Percentiles rank a stretch among this genome's conserved stretches.
Conservation (phyloP, 2,329 filamentous ascomycete species). For the Fusarium xylarioides region DNA sequence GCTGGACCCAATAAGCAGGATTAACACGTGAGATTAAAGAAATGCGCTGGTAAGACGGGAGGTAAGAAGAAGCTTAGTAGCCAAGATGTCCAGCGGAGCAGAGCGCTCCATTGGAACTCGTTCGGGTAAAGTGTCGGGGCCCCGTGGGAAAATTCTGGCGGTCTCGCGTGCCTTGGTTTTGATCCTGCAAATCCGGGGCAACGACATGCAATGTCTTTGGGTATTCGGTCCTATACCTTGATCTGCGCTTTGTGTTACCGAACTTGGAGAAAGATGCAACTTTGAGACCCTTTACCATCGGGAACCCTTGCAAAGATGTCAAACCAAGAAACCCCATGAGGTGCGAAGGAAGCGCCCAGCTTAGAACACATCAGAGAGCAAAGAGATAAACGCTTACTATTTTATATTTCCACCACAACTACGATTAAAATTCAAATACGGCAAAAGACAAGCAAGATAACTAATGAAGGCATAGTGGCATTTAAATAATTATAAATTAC, state of each 20-base stretch:
- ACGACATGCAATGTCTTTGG: neutral
- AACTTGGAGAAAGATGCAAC: too few relatives aligned
- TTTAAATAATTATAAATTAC: too few relatives aligned
- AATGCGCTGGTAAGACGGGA: neutral
- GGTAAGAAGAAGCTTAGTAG: neutral
- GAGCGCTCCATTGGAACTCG: neutral
- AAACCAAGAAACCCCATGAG: too few relatives aligned
- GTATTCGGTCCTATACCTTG: neutral
- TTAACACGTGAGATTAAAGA: neutral
- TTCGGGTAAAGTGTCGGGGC: neutral
- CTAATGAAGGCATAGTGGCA: too few relatives aligned
- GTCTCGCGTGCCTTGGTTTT: neutral
- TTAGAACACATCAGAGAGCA: too few relatives aligned
- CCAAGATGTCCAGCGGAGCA: neutral
- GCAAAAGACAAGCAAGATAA: too few relatives aligned
- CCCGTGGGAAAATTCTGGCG: neutral
- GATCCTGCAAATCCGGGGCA: neutral
- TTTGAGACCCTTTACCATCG: fast-evolving
- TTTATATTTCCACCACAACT: too few relatives aligned
- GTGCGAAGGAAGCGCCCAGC: too few relatives aligned
- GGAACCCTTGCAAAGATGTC: too few relatives aligned
- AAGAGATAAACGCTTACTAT: too few relatives aligned
- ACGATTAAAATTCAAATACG: too few relatives aligned
- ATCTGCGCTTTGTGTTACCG: neutral
- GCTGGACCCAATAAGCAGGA: neutral